phyloP scores from a whole-genome alignment of 768 basidiomycete genomes.

The Hortiboletus campestris region DNA sequence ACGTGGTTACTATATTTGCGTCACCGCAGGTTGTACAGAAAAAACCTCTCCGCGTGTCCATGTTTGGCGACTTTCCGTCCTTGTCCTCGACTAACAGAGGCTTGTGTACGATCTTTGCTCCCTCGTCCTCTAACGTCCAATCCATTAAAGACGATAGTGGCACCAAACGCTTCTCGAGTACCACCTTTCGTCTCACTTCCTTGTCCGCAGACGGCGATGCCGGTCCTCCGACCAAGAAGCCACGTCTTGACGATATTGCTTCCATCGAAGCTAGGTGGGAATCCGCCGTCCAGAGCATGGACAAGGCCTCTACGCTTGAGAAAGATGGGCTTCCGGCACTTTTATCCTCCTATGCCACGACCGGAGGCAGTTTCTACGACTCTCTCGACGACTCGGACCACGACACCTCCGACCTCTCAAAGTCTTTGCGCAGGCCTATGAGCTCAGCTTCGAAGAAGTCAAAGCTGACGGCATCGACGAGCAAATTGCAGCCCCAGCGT shows the following conservation, averaged over 20 bases:
- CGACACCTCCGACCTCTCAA: conserved; percentile 13
- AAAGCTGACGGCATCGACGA: conserved; percentile 8
- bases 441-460: conserved; percentile 3
- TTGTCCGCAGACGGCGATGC: background rate
- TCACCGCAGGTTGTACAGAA: conserved; percentile 24
- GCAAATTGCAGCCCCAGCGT: conserved; percentile 14
- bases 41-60: conserved; percentile 27
- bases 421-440: background rate
- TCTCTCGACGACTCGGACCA: conserved; percentile 28
- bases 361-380: conserved; percentile 21
- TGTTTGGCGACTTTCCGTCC: conserved; percentile 32
- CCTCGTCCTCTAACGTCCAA: conserved; percentile 42
- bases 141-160: conserved; percentile 36
- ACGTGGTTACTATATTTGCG: conserved; percentile 6
- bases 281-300: conserved; percentile 45
- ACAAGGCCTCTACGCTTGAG: conserved; percentile 41
- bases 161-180: conserved; percentile 42
- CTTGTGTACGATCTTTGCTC: conserved; percentile 27
- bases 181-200: conserved; percentile 32
- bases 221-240: conserved; percentile 46
- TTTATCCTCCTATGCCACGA: conserved; percentile 28
- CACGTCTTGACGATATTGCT: conserved; percentile 32
- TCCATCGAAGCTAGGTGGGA: conserved; percentile 44
- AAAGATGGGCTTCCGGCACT: conserved; percentile 50
- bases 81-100: conserved; percentile 25